Base-by-base conservation (phyloP, 2,329 filamentous ascomycete genomes). In the Cadophora sp. region DNA sequence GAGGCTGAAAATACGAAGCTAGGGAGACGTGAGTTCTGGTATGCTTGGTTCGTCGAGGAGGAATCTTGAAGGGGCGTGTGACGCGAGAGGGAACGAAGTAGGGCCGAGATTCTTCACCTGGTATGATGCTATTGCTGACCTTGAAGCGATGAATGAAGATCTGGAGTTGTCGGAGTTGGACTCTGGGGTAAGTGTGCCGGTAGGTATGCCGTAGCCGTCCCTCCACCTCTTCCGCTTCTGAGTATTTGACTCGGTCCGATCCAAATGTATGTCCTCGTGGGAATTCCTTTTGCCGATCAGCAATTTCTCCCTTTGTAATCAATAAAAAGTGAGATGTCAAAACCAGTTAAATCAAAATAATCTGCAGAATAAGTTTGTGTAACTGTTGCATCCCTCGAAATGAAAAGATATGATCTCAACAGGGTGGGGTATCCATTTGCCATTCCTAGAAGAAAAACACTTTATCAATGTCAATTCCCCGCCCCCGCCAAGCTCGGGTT, bases 401-500 rank as follows among this genome's bases (percentile, higher is more conserved):
- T 5, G 14, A 48, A 48, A 8, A 22, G 1, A 22, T 1, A 6
- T 48, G n/a, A n/a, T n/a, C 5, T 6, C 1, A 9, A 48, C 19
- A 14, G 50, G 12, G 50, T 24, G 50, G 24, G 16, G 29, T 53
- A 19, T 53, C 50, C n/a, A n/a, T n/a, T n/a, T n/a, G n/a, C n/a
- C n/a, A n/a, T n/a, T n/a, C n/a, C n/a, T n/a, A n/a, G n/a, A n/a
- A n/a, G n/a, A n/a, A n/a, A n/a, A n/a, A n/a, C n/a, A n/a, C n/a
- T n/a, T n/a, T n/a, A 34, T 34, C 31, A 11, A 11, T 37, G n/a
- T 48, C 43, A 53, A 29, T 8, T 53, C 50, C 50, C 26, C 50
- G 24, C 50, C 26, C 50, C 50, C 50, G 50, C 50, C 50, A 53
- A 53, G 50, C 50, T 53, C 50, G 50, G 26, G 50, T 53, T 16